These are phyloP conservation scores for Ceratobasidium sp. DNA, from an alignment of 1,284 basidiomycete species.

Conservation along the genomic window DNA sequence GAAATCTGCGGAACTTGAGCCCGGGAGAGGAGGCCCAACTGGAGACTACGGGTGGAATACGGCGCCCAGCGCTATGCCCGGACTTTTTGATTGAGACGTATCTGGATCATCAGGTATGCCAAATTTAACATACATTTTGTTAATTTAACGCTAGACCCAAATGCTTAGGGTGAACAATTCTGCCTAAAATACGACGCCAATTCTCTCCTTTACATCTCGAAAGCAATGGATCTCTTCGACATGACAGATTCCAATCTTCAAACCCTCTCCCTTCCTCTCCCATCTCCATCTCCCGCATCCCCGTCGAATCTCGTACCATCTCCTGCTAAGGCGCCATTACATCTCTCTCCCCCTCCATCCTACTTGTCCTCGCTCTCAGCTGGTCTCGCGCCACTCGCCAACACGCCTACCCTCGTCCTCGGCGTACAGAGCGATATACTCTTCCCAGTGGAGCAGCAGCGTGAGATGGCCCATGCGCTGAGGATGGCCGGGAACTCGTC, in stretches of 20 bases:
- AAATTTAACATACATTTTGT: background rate
- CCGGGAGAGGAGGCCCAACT: conserved; percentile 53
- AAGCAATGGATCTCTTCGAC: conserved; percentile 99
- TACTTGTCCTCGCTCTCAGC: conserved; percentile 86
- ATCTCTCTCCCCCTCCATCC: conserved; percentile 72
- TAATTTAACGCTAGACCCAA: background rate
- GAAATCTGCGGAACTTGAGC: conserved; percentile 68
- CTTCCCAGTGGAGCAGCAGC: conserved; percentile 97
- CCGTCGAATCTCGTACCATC: conserved; percentile 52
- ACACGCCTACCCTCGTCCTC: conserved; percentile 88
- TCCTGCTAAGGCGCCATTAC: conserved; percentile 54
- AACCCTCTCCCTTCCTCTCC: conserved; percentile 67
- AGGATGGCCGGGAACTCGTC: conserved; percentile 87
- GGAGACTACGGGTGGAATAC: conserved; percentile 55
- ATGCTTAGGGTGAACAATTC: conserved; percentile 86
- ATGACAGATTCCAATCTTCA: conserved; percentile 86
- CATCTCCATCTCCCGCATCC: conserved; percentile 55
- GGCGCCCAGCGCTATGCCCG: conserved; percentile 86
- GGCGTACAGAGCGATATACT: conserved; percentile 98
- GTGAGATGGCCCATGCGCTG: conserved; percentile 94
- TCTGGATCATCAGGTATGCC: conserved; percentile 89
- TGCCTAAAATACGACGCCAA: conserved; percentile 99
- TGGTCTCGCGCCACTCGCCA: conserved; percentile 82
- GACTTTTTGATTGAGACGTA: conserved; percentile 99
- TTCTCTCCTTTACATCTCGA: conserved; percentile 97